Evolutionary conservation across 441 rosid genomes (phyloP).

Genomic region (Euphorbia celastroides): DNA sequence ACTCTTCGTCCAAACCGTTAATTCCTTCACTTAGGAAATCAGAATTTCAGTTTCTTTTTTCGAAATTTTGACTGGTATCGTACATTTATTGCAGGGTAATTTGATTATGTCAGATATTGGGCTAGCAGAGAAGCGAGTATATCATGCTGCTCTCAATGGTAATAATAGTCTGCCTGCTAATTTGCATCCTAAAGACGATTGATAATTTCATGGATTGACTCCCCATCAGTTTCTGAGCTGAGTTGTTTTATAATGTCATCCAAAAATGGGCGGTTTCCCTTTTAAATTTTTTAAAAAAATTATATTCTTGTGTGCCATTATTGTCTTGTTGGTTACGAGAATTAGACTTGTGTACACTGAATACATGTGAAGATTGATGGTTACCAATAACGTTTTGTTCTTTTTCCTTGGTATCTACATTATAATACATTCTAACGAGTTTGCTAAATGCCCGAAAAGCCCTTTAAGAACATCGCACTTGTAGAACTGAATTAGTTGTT

Average conservation of each 20-base stretch:
- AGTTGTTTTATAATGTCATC: slow-evolving; percentile 31
- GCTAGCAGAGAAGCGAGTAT: slow-evolving; percentile 91
- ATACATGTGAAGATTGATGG: slow-evolving; percentile 15
- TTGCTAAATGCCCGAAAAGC: slow-evolving; percentile 19
- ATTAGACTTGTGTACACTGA: slow-evolving; percentile 21
- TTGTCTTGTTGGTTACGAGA: slow-evolving; percentile 28
- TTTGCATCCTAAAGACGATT: slow-evolving; percentile 98
- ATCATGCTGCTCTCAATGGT: slow-evolving; percentile 98
- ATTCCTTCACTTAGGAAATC: neutral
- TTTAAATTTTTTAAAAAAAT: slow-evolving; percentile 1
- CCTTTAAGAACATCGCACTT: slow-evolving; percentile 33
- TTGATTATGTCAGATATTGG: slow-evolving; percentile 77
- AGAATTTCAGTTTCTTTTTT: neutral
- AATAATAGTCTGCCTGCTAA: slow-evolving; percentile 93
- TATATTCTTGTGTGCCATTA: slow-evolving; percentile 13
- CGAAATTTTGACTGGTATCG: neutral
- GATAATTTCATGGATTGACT: slow-evolving; percentile 62
- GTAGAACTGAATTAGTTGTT: slow-evolving; percentile 79
- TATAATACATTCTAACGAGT: slow-evolving; percentile 11
- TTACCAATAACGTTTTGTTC: slow-evolving; percentile 12
- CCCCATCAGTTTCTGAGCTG: slow-evolving; percentile 35
- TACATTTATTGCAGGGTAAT: slow-evolving; percentile 58
- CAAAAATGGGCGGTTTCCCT: slow-evolving; percentile 19
- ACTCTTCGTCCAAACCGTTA: neutral
- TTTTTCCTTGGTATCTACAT: slow-evolving; percentile 1